These are phyloP conservation scores for Mesotaenium endlicherianum DNA, from an alignment of 139 green algal genomes.

Conservation along the genomic window DNA sequence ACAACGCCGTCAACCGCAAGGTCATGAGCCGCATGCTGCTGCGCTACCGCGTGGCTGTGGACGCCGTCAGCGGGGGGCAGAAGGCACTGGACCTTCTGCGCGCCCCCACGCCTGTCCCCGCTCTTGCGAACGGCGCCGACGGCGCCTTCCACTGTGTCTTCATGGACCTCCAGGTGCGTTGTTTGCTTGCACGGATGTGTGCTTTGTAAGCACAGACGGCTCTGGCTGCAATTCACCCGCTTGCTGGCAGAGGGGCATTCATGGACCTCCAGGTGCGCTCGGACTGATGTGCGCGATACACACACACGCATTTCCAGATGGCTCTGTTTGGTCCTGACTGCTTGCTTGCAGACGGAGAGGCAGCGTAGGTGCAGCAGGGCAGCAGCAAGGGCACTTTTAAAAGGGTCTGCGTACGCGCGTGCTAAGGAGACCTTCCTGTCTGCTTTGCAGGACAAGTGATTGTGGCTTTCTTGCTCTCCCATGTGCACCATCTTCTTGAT, in stretches of 20 bases:
- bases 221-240: not conserved
- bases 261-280: not conserved
- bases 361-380: not conserved
- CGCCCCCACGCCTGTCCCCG: too few species aligned
- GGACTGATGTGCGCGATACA: not conserved
- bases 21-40: constrained; percentile 38
- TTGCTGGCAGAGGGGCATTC: not conserved
- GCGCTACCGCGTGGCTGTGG: constrained; percentile 19
- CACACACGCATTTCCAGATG: not conserved
- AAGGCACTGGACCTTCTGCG: constrained; percentile 13
- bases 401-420: too few species aligned
- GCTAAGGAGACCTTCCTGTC: not conserved
- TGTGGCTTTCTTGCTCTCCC: too few species aligned
- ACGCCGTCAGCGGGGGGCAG: constrained; percentile 10
- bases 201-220: not conserved
- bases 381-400: too few species aligned
- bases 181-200: not conserved
- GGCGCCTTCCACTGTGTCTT: constrained; percentile 39
- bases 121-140: too few species aligned
- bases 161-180: constrained; percentile 47
- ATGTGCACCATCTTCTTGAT: not conserved
- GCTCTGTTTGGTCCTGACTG: not conserved
- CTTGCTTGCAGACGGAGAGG: not conserved
- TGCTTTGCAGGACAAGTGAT: not conserved
- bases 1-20: constrained; percentile 51